Conservation (phyloP, 2,329 filamentous ascomycete genomes). For the Hirsutella thompsonii region DNA sequence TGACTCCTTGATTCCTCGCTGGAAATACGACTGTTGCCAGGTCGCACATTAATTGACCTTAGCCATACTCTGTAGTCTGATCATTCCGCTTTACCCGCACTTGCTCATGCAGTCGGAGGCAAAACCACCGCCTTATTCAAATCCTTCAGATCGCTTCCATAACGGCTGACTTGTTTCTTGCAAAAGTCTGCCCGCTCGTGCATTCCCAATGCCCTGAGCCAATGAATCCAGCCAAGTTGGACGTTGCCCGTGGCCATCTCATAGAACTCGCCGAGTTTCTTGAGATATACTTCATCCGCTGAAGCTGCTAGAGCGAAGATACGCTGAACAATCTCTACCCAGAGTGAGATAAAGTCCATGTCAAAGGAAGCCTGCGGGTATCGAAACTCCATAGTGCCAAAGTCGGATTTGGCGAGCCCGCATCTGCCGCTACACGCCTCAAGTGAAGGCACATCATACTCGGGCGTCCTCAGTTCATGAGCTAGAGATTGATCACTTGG, state of each 20-base stretch:
- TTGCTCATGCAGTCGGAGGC: neutral
- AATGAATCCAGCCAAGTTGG: slow-evolving; percentile 8
- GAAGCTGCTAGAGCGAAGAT: slow-evolving; percentile 10
- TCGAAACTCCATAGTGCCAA: slow-evolving; percentile 14
- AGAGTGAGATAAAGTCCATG: slow-evolving; percentile 11
- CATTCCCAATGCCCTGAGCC: slow-evolving; percentile 9
- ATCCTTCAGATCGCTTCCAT: slow-evolving; percentile 7
- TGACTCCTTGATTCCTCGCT: too few species aligned
- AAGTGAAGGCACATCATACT: neutral
- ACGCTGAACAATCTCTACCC: slow-evolving; percentile 11
- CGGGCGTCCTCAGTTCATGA: neutral
- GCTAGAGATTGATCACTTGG: neutral
- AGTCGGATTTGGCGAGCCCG: slow-evolving; percentile 11
- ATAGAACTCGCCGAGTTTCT: slow-evolving; percentile 9
- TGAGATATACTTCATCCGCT: slow-evolving; percentile 6
- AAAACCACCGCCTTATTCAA: slow-evolving; percentile 10
- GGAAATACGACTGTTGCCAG: too few species aligned
- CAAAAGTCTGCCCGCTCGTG: slow-evolving; percentile 4
- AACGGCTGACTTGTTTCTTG: slow-evolving; percentile 7
- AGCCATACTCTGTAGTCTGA: too few species aligned
- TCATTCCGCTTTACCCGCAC: too few species aligned
- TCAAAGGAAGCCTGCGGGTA: slow-evolving; percentile 15
- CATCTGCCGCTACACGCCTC: slow-evolving; percentile 6
- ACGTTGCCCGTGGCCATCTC: slow-evolving; percentile 10
- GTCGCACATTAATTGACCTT: too few species aligned